Evolutionary conservation across 2,329 filamentous ascomycete species (phyloP), one percentile per base, ranked within the genome.

Genomic region (Paraconiothyrium sp.): DNA sequence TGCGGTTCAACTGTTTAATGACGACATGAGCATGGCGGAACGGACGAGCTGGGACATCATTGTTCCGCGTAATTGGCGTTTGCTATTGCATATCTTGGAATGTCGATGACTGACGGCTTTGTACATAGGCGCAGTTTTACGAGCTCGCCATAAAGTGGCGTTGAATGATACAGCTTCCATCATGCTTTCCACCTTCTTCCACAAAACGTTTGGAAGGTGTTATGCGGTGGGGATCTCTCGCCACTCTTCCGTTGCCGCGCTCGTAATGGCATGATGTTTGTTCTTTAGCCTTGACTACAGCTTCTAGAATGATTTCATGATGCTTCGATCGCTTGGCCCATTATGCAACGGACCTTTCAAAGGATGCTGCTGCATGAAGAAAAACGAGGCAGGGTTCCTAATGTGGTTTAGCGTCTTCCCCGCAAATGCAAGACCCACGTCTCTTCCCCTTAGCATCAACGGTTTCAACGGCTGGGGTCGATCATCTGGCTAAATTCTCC

Each of bases 1-100:
- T 66, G 65, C 67, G 66, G 70, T 71, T 73, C 66, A 75, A 57
- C 57, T 62, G 39, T 69, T 68, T 77, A 70, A 78, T 65, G 73
- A 76, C 67, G 72, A 73, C 70, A 78, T 74, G 75, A 78, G 76
- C 67, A 77, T 69, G 68, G 74, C 65, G 66, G 72, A 68, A 76
- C 61, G 69, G 70, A 69, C 51, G 57, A 69, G 60, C 60, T 64
- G 63, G 52, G 58, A 58, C 63, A 59, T 59, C 61, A 67, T 58
- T 59, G 56, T 60, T 68, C 64, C 63, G 65, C 61, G 62, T 58
- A 59, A 64, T 63, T 69, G 62, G 68, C 65, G 64, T 64, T 56
- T 67, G 64, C 63, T 62, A 62, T 61, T 60, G 48, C 58, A 59
- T 63, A 59, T 48, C 62, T 64, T 67, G 57, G 60, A 54, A 39